A percentile compares a stretch with the other conserved stretches of the same genome.
These are phyloP conservation scores for Colletotrichum brevisporum DNA, from an alignment of 2,329 filamentous ascomycete species.

Conservation along the genomic window DNA sequence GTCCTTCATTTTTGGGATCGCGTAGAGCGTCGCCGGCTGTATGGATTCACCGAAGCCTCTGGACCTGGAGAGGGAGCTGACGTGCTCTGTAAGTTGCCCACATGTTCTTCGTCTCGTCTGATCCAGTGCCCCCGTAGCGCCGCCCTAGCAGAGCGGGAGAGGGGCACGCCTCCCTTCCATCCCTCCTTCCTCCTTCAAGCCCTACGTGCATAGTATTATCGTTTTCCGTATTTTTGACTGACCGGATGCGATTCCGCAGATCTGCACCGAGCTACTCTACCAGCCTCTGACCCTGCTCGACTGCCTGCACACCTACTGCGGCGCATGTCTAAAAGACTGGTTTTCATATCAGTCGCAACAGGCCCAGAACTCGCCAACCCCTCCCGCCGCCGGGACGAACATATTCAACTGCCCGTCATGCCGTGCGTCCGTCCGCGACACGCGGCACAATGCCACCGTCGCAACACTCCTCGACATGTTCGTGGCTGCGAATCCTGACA, in stretches of 20 bases:
- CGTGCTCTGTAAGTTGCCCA: slow-evolving; percentile 83
- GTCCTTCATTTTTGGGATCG: slow-evolving; percentile 35
- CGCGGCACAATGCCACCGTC: slow-evolving; percentile 90
- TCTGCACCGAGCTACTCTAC: slow-evolving; percentile 95
- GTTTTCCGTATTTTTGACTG: slow-evolving; percentile 14
- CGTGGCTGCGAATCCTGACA: slow-evolving; percentile 82
- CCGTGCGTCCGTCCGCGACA: slow-evolving; percentile 87
- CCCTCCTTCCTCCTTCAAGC: not conserved
- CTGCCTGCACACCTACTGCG: slow-evolving; percentile 96
- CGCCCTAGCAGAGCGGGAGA: slow-evolving; percentile 26
- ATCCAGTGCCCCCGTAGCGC: slow-evolving; percentile 34
- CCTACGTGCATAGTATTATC: not conserved
- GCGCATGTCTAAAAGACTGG: slow-evolving; percentile 96
- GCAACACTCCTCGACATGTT: slow-evolving; percentile 93
- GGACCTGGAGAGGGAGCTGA: slow-evolving; percentile 93
- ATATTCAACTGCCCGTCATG: slow-evolving; percentile 94
- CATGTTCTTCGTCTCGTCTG: slow-evolving; percentile 32
- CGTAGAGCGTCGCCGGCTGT: slow-evolving; percentile 27
- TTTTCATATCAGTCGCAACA: slow-evolving; percentile 83
- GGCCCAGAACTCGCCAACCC: slow-evolving; percentile 64
- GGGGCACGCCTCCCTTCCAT: slow-evolving; percentile 10
- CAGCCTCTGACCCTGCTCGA: slow-evolving; percentile 92
- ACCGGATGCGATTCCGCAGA: slow-evolving; percentile 66
- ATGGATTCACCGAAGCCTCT: slow-evolving; percentile 68
- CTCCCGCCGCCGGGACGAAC: slow-evolving; percentile 62